These are phyloP conservation scores for Eucalyptus erythrocorys DNA, from an alignment of 345 rosid species.

Conservation along the genomic window DNA sequence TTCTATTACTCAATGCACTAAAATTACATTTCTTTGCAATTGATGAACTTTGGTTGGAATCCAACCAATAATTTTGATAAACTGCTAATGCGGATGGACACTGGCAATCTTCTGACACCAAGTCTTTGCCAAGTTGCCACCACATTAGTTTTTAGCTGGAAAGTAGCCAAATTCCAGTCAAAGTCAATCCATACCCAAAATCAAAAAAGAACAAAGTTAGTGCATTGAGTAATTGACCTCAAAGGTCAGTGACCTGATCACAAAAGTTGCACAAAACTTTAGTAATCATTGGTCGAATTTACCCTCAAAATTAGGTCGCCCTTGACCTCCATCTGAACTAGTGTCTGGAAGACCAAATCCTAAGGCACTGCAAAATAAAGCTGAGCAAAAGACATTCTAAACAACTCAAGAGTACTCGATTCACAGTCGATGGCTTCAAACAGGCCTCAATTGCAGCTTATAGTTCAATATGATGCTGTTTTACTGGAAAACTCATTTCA, in stretches of 20 bases:
- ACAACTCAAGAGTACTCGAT: neutral
- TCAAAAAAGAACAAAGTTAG: neutral
- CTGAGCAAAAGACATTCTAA: neutral
- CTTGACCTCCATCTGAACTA: neutral
- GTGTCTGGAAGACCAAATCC: neutral
- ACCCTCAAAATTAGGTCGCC: neutral
- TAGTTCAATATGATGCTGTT: neutral
- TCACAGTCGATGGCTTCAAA: neutral
- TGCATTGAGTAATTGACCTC: neutral
- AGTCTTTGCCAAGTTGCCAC: neutral
- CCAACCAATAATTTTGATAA: neutral
- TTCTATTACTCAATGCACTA: neutral
- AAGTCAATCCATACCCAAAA: neutral
- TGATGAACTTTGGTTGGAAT: neutral
- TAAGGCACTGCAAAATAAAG: neutral
- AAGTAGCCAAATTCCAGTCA: neutral
- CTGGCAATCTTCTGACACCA: neutral
- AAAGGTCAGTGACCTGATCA: neutral
- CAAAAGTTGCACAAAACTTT: neutral
- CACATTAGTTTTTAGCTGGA: neutral
- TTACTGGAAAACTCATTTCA: neutral
- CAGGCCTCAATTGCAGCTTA: neutral
- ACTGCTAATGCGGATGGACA: neutral
- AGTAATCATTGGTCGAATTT: neutral
- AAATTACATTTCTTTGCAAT: neutral